phyloP scores from a whole-genome alignment of 352 stramenopile genomes.

The Saprolegnia parasitica region DNA sequence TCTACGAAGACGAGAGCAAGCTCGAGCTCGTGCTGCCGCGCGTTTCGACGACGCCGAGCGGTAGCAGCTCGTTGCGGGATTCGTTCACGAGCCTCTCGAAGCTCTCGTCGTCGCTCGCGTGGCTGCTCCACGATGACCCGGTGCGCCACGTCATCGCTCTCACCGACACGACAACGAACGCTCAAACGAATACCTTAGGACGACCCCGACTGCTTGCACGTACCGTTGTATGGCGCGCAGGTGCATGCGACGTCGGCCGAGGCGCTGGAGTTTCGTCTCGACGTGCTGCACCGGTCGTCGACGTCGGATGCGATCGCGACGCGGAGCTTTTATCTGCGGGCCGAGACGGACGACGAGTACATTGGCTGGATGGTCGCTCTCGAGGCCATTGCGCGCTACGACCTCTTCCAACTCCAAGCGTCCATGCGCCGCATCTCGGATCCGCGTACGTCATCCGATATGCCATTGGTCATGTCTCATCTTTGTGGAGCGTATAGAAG shows the following conservation, averaged over 20 bases:
- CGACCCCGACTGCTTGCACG: background rate
- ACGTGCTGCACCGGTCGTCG: background rate
- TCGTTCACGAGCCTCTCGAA: background rate
- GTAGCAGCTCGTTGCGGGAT: background rate
- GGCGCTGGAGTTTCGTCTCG: background rate
- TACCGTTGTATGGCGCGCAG: constrained; percentile 7
- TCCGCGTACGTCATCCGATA: constrained; percentile 13
- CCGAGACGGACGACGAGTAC: constrained; percentile 28
- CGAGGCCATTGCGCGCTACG: constrained; percentile 43
- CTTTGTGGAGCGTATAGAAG: constrained; percentile 12
- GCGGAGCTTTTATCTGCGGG: constrained; percentile 36
- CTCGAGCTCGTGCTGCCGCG: constrained; percentile 46
- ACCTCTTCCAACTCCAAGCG: constrained; percentile 45
- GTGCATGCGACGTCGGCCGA: constrained; percentile 8
- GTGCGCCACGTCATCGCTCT: no score
- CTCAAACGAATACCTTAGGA: background rate
- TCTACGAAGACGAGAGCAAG: constrained; percentile 57
- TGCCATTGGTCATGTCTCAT: no score
- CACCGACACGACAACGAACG: no score
- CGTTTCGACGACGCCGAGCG: constrained; percentile 17
- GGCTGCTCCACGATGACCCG: constrained; percentile 42
- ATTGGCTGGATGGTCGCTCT: constrained; percentile 39
- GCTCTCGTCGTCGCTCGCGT: constrained; percentile 48
- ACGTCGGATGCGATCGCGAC: background rate
- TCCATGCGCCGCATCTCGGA: constrained; percentile 34